These are phyloP conservation scores for Uronychia setigera DNA, from an alignment of 73 alveolate genomes.

Conservation along the genomic window DNA sequence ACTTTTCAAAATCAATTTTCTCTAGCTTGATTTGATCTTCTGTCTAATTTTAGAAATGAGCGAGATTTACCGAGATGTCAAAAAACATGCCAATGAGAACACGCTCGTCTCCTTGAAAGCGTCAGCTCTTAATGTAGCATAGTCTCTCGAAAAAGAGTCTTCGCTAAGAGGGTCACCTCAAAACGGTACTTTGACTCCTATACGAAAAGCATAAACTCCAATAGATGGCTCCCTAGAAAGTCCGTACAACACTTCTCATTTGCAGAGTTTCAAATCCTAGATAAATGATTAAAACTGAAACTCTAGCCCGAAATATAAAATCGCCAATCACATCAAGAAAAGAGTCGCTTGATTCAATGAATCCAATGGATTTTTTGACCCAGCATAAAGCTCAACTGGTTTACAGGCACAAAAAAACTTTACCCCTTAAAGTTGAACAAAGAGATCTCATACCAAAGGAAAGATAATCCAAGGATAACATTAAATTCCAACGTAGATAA, in stretches of 20 bases:
- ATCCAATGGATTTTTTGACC: background rate
- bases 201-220: background rate
- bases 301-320: background rate
- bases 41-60: slow-evolving; percentile 15
- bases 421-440: background rate
- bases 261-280: background rate
- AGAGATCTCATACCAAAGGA: background rate
- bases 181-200: background rate
- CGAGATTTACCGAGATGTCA: no score
- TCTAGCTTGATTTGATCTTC: slow-evolving; percentile 33
- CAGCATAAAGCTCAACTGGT: no score
- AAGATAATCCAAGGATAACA: background rate
- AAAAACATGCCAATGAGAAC: background rate
- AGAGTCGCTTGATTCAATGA: background rate
- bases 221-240: no score
- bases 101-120: background rate
- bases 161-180: background rate
- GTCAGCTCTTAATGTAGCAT: background rate
- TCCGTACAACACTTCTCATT: background rate
- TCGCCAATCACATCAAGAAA: background rate
- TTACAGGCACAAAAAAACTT: background rate
- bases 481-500: background rate
- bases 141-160: background rate
- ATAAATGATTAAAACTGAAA: background rate
- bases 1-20: slow-evolving; percentile 21